A percentile compares a stretch with the other conserved stretches of the same genome.
Conservation (phyloP, 371 early-diverging fungal species). For the Blastocladiella emersonii region DNA sequence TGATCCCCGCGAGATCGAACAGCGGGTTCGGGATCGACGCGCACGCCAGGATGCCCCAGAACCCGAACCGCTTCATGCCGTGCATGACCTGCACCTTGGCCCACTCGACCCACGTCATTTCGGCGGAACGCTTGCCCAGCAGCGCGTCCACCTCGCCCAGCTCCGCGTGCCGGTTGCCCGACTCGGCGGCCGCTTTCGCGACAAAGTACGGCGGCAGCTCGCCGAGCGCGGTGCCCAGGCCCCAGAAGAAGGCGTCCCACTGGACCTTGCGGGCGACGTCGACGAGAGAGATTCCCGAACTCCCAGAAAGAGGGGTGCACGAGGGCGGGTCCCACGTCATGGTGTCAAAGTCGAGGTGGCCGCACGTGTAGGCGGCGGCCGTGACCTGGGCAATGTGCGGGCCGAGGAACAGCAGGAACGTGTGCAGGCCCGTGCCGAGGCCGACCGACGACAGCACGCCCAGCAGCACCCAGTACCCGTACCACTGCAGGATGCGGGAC, state of each 20-base stretch:
- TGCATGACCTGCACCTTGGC: conserved; percentile 44
- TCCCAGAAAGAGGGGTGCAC: background rate
- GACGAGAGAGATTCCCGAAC: conserved; percentile 26
- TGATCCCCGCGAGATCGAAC: conserved; percentile 87
- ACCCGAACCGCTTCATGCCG: conserved; percentile 57
- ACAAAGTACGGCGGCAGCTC: conserved; percentile 91
- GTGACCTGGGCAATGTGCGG: conserved; percentile 79
- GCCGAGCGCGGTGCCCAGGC: conserved; percentile 80
- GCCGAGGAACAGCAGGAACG: conserved; percentile 79
- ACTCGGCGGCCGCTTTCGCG: conserved; percentile 66
- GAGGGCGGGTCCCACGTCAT: background rate
- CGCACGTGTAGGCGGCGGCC: conserved; percentile 62
- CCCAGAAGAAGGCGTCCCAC: conserved; percentile 75
- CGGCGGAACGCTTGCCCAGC: conserved; percentile 24
- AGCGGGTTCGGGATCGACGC: conserved; percentile 92
- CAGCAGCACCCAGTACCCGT: conserved; percentile 68
- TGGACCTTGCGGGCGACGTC: conserved; percentile 50
- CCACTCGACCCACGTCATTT: conserved; percentile 38
- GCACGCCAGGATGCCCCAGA: conserved; percentile 73
- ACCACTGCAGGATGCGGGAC: conserved; percentile 33
- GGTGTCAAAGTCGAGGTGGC: conserved; percentile 46
- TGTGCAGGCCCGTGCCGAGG: conserved; percentile 82
- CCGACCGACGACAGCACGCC: conserved; percentile 83
- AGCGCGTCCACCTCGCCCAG: conserved; percentile 41
- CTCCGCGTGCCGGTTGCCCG: conserved; percentile 48